Evolutionary conservation across 2,329 filamentous ascomycete genomes (phyloP).

Genomic region (Aureobasidium sp.): DNA sequence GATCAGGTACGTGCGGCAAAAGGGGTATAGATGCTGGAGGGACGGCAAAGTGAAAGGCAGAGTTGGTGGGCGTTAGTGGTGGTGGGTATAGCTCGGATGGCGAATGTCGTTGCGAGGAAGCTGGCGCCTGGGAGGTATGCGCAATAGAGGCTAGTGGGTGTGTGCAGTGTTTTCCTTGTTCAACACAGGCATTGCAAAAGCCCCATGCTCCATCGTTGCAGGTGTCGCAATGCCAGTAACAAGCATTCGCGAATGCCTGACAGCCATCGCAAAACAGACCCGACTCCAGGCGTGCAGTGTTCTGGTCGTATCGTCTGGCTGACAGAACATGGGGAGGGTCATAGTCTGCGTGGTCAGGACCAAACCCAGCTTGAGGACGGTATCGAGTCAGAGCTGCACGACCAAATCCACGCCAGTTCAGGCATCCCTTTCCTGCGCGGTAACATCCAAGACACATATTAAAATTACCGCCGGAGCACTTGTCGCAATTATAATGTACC

Average conservation of each 20-base stretch:
- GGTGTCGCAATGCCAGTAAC: conserved; percentile 80
- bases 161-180: conserved; percentile 71
- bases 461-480: conserved; percentile 64
- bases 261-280: conserved; percentile 83
- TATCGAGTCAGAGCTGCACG: conserved; percentile 53
- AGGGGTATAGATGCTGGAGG: background rate
- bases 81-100: conserved; percentile 3
- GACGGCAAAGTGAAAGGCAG: conserved; percentile 16
- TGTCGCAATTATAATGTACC: conserved; percentile 73
- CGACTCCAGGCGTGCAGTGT: conserved; percentile 55
- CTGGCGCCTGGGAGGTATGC: conserved; percentile 13
- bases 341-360: conserved; percentile 34
- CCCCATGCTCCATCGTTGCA: conserved; percentile 96
- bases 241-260: conserved; percentile 64
- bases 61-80: conserved; percentile 16
- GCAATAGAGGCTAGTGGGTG: conserved; percentile 69
- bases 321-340: conserved; percentile 48
- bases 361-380: conserved; percentile 32
- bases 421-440: conserved; percentile 66
- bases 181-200: conserved; percentile 82
- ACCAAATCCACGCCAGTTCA: conserved; percentile 84
- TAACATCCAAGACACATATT: conserved; percentile 80
- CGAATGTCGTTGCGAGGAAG: background rate
- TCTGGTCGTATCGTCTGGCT: conserved; percentile 38
- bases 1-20: conserved; percentile 33